A percentile compares a stretch with the other conserved stretches of the same genome.
phyloP scores from a whole-genome alignment of 495 filamentous ascomycete species.

The Xylaria bambusicola region DNA sequence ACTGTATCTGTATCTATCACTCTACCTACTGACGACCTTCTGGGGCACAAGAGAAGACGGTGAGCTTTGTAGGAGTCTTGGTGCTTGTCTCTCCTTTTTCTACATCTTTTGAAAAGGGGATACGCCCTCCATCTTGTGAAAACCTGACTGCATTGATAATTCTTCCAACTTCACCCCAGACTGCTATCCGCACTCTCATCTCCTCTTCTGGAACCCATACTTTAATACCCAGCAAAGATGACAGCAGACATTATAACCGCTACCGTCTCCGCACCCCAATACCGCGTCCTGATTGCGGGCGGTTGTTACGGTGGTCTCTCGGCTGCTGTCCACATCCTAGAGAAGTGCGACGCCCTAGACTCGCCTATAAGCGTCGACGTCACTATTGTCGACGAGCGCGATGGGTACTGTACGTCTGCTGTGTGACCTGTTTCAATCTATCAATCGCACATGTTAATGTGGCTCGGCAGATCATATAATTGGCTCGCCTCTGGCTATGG shows the following conservation, averaged over 20 bases:
- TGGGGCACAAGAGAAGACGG: slow-evolving; percentile 1
- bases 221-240: slow-evolving; percentile 9
- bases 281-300: slow-evolving; percentile 57
- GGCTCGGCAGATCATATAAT: slow-evolving; percentile 58
- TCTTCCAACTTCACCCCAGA: not conserved
- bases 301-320: slow-evolving; percentile 68
- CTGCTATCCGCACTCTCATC: not conserved
- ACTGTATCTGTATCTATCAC: not conserved
- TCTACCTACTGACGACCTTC: not conserved
- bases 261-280: slow-evolving; percentile 25
- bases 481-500: slow-evolving; percentile 63
- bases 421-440: not conserved
- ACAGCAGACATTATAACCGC: slow-evolving; percentile 1
- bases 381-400: slow-evolving; percentile 68
- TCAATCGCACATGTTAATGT: slow-evolving; percentile 7
- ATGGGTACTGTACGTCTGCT: slow-evolving; percentile 64
- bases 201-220: too few species aligned
- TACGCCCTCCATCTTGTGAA: not conserved
- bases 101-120: slow-evolving; percentile 3
- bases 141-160: slow-evolving; percentile 4
- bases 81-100: not conserved
- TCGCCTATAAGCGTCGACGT: slow-evolving; percentile 56
- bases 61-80: not conserved
- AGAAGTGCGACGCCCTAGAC: slow-evolving; percentile 51
- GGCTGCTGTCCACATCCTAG: slow-evolving; percentile 59